Base-by-base conservation (phyloP, 257 asterid species). In the Nicotiana benthamiana region DNA sequence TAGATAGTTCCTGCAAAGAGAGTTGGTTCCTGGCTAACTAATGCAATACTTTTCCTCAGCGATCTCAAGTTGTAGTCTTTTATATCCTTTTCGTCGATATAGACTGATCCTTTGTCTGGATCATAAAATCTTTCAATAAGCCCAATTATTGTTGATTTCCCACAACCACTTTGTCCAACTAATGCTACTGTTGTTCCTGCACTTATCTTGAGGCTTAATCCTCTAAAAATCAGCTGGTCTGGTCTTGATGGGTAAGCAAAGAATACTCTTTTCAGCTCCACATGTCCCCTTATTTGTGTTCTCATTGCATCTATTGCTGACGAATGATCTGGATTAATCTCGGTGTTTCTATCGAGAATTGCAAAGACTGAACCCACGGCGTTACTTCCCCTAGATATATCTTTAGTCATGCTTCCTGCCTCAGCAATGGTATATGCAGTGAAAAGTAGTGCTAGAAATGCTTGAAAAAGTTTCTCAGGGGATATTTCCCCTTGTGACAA, bases 161-260 rank as follows among this genome's bases (percentile, higher is more conserved):
- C 99, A 0, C 95, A 95, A 1, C 99, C 99, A n/a, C 99, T 95
- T 43, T 91, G 97, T 17, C 99, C 99, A 0, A 95, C 98, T 27
- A 95, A 40, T 3, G 99, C 98, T 1, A 96, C 92, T 24, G 99
- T 87, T 60, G 90, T 89, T 15, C 97, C 94, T 1, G 97, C 92
- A 75, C 89, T 90, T 10, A 93, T 91, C 15, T 78, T 68, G 5
- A 95, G 82, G 1, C 97, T 89, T 24, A 95, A 95, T 53, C 90
- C 91, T 70, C 85, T 87, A 20, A 95, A 89, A 75, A 95, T 89
- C 53, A 87, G 70, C 9, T 85, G 84, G 3, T 88, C 70, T 0
- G 97, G 98, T 64, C 99, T 83, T 17, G 92, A 85, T 1, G 98
- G 98, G 79, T 95, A 95, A 4, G 95, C 90, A 10, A 95, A 95